These are phyloP conservation scores for Aeschynomene evenia DNA, from an alignment of 306 rosid species.

Conservation along the genomic window DNA sequence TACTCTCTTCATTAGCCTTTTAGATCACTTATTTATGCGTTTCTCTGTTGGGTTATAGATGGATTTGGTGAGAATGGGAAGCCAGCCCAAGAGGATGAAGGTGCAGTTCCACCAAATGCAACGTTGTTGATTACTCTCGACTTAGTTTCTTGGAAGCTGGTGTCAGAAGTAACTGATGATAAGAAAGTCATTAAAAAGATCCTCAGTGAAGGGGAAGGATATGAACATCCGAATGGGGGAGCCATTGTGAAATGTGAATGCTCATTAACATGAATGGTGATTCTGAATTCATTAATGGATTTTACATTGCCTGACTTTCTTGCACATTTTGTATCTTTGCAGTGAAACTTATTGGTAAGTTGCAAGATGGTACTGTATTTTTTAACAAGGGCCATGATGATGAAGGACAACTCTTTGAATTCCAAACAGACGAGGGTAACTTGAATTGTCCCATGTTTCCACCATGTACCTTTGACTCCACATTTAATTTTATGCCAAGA, in stretches of 20 bases:
- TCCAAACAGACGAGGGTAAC: slow-evolving; percentile 84
- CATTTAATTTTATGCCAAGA: too few species aligned
- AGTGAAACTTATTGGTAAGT: slow-evolving; percentile 82
- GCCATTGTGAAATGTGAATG: slow-evolving; percentile 60
- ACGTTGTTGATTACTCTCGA: slow-evolving; percentile 64
- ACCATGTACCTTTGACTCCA: background rate
- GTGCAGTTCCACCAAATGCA: slow-evolving; percentile 80
- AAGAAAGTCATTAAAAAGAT: slow-evolving; percentile 83
- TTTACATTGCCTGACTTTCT: too few species aligned
- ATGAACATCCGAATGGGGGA: slow-evolving; percentile 88
- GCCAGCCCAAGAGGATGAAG: slow-evolving; percentile 58
- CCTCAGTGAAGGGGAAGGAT: slow-evolving; percentile 85
- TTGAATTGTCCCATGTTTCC: background rate
- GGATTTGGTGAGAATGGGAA: slow-evolving; percentile 88
- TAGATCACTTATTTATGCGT: slow-evolving; percentile 6
- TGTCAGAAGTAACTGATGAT: slow-evolving; percentile 84
- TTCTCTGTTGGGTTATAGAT: slow-evolving; percentile 44
- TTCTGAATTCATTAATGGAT: too few species aligned
- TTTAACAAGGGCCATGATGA: slow-evolving; percentile 66
- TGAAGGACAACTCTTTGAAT: slow-evolving; percentile 60
- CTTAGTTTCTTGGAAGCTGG: slow-evolving; percentile 87
- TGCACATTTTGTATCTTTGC: slow-evolving; percentile 14
- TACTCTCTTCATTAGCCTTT: too few species aligned
- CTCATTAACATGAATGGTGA: too few species aligned
- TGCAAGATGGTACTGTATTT: slow-evolving; percentile 82